phyloP scores from a whole-genome alignment of 2,329 filamentous ascomycete species.

The Aspergillus sp. region DNA sequence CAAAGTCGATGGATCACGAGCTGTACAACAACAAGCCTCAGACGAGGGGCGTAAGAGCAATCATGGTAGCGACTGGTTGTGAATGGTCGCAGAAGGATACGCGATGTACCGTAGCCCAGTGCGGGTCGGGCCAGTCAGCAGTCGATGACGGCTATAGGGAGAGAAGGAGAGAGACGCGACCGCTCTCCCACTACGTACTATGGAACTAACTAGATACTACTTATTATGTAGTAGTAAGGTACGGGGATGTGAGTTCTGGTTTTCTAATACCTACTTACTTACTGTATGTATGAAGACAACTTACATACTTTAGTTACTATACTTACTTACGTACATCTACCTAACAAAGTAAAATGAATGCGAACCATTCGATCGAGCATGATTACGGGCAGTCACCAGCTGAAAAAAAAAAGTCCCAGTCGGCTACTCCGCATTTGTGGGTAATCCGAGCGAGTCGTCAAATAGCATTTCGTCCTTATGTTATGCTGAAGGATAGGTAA shows the following conservation, averaged over 20 bases:
- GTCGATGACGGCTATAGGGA: slow-evolving; percentile 20
- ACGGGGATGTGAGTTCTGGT: slow-evolving; percentile 3
- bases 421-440: slow-evolving; percentile 24
- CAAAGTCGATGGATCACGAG: background rate
- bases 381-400: slow-evolving; percentile 24
- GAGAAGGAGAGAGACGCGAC: slow-evolving; percentile 29
- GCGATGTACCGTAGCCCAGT: slow-evolving; percentile 1
- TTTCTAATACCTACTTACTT: slow-evolving; percentile 2
- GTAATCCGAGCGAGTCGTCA: slow-evolving; percentile 13
- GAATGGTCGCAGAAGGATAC: slow-evolving; percentile 6
- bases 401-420: slow-evolving; percentile 19
- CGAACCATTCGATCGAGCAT: slow-evolving; percentile 18
- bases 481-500: slow-evolving; percentile 14
- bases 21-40: slow-evolving; percentile 1
- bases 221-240: background rate
- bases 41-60: background rate
- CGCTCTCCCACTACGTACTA: slow-evolving; percentile 17
- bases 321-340: slow-evolving; percentile 8
- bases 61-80: slow-evolving; percentile 4
- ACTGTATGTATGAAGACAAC: background rate
- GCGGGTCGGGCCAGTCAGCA: slow-evolving; percentile 30
- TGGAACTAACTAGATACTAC: background rate
- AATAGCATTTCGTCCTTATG: slow-evolving; percentile 20
- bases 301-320: background rate
- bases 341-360: slow-evolving; percentile 11